Conservation (phyloP, 768 basidiomycete genomes). For the Leccinum uliginosum region DNA sequence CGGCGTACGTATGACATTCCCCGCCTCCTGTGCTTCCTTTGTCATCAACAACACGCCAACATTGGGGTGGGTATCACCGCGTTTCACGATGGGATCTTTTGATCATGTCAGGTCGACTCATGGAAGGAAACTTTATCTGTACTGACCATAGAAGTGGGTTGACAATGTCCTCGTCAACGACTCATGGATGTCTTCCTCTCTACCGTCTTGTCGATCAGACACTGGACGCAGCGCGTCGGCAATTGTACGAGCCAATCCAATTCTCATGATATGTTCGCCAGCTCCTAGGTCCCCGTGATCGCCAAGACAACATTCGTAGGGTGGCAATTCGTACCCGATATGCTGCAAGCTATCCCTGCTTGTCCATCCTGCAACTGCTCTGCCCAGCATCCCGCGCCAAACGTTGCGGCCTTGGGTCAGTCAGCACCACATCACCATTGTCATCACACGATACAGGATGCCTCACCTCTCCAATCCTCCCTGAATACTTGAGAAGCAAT, state of each 20-base stretch:
- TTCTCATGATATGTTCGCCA: constrained; percentile 66
- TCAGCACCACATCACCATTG: neutral
- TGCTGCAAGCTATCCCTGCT: constrained; percentile 58
- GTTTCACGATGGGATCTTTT: constrained; percentile 34
- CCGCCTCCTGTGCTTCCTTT: constrained; percentile 35
- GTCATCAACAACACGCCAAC: constrained; percentile 63
- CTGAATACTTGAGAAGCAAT: constrained; percentile 69
- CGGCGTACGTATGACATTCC: constrained; percentile 26
- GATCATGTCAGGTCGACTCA: neutral
- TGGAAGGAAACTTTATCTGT: neutral
- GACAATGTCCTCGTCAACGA: constrained; percentile 43
- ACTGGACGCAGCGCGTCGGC: constrained; percentile 39
- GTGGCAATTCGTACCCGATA: constrained; percentile 41
- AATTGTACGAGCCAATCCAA: constrained; percentile 50
- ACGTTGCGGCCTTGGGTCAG: constrained; percentile 54
- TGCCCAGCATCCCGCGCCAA: constrained; percentile 78
- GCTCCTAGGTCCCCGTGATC: constrained; percentile 42
- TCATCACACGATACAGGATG: neutral
- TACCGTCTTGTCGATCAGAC: constrained; percentile 9
- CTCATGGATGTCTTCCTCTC: constrained; percentile 52
- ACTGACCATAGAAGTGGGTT: constrained; percentile 50
- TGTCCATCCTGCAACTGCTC: constrained; percentile 26
- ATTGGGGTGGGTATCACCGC: constrained; percentile 44
- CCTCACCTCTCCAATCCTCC: constrained; percentile 70
- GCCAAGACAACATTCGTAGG: neutral